A percentile compares a stretch with the other conserved stretches of the same genome.
These are phyloP conservation scores for Blastobotrys ciferrii DNA, from an alignment of 1,139 yeast genomes.

Conservation along the genomic window DNA sequence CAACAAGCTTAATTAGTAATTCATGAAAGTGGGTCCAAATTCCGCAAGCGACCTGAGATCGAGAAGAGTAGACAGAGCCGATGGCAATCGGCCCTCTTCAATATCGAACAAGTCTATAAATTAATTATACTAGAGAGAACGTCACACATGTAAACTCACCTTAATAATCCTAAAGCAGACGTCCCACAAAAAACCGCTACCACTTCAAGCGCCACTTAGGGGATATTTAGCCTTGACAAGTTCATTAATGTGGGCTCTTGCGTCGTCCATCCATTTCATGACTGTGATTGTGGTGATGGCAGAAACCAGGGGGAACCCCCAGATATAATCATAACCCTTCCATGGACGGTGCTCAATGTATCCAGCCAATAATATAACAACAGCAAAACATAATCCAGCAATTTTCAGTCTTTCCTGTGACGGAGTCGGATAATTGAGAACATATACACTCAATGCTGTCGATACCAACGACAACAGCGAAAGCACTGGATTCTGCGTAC, in stretches of 20 bases:
- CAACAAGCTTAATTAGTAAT: too few species aligned
- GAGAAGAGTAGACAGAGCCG: too few species aligned
- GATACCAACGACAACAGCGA: slow-evolving; percentile 34
- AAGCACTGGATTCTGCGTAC: slow-evolving; percentile 32
- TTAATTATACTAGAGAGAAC: too few species aligned
- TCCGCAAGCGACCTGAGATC: too few species aligned
- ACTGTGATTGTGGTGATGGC: slow-evolving; percentile 28
- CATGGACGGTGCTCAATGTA: slow-evolving; percentile 31
- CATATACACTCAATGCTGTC: slow-evolving; percentile 28
- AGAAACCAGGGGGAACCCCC: slow-evolving; percentile 34
- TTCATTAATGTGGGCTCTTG: slow-evolving; percentile 24
- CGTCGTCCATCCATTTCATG: slow-evolving; percentile 32
- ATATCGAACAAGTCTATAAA: too few species aligned
- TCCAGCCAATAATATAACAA: slow-evolving; percentile 27
- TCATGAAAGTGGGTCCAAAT: too few species aligned
- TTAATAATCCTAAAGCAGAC: too few species aligned
- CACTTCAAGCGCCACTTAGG: slow-evolving; percentile 33
- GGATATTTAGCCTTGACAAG: slow-evolving; percentile 30
- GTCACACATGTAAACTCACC: too few species aligned
- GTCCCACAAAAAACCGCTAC: not conserved
- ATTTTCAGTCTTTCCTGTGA: slow-evolving; percentile 13
- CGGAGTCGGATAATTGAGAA: slow-evolving; percentile 22
- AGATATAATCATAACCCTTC: slow-evolving; percentile 33
- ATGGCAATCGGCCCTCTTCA: too few species aligned
- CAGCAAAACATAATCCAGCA: slow-evolving; percentile 26